Evolutionary conservation across 2,329 filamentous ascomycete genomes (phyloP).

Genomic region (Zymoseptoria tritici): DNA sequence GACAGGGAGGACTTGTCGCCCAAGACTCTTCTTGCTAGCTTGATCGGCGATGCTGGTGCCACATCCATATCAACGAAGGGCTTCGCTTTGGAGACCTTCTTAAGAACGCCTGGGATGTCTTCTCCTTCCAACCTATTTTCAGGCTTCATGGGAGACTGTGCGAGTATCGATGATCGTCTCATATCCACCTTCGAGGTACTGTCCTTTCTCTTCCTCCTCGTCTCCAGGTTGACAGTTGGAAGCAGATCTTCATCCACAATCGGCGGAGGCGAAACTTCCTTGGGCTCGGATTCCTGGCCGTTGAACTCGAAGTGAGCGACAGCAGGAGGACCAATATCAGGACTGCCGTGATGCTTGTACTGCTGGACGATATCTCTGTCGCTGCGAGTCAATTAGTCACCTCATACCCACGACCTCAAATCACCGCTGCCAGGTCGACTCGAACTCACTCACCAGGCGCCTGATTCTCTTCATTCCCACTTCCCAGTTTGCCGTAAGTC

Average conservation of each 20-base stretch:
- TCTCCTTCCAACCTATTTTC: conserved; percentile 7
- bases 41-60: conserved; percentile 6
- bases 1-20: too few species aligned
- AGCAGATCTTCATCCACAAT: conserved; percentile 30
- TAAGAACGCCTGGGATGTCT: conserved; percentile 19
- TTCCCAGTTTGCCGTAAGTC: too few species aligned
- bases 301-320: conserved; percentile 46
- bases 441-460: too few species aligned
- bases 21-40: conserved; percentile 24
- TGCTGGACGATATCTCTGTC: too few species aligned
- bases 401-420: too few species aligned
- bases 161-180: too few species aligned
- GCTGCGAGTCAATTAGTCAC: too few species aligned
- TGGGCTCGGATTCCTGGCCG: conserved; percentile 19
- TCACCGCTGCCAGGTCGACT: too few species aligned
- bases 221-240: conserved; percentile 45
- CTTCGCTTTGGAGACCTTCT: conserved; percentile 3
- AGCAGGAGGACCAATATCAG: conserved; percentile 57
- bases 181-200: conserved; percentile 39
- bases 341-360: conserved; percentile 27
- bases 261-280: conserved; percentile 8
- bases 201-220: conserved; percentile 46
- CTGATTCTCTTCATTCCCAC: too few species aligned
- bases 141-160: too few species aligned
- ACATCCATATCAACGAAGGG: not conserved